Evolutionary conservation across 1,284 basidiomycete species (phyloP).

Genomic region (Sphagnurus paluster): DNA sequence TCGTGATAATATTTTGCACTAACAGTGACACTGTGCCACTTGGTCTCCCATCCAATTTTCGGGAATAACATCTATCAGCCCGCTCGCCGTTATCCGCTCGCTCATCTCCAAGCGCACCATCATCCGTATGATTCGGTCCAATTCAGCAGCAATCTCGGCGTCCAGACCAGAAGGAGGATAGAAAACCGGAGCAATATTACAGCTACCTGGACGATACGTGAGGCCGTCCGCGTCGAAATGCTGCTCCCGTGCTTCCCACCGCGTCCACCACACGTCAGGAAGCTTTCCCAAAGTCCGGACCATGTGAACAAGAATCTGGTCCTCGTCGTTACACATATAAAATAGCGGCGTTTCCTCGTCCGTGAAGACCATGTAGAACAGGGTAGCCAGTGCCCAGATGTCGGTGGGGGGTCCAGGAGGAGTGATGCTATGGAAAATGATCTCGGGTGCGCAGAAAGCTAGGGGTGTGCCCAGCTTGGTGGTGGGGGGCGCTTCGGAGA

Average conservation of each 20-base stretch:
- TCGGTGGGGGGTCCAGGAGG: constrained; percentile 30
- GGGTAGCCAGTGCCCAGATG: constrained; percentile 37
- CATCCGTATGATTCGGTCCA: no score
- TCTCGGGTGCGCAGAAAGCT: constrained; percentile 34
- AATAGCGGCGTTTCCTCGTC: constrained; percentile 34
- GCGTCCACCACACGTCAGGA: constrained; percentile 37
- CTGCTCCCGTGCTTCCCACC: constrained; percentile 22
- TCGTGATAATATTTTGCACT: no score
- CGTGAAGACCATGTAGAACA: constrained; percentile 39
- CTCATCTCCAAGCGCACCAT: no score
- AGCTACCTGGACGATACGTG: no score
- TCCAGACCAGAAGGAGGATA: no score
- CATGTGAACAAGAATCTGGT: constrained; percentile 29
- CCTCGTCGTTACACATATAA: constrained; percentile 33
- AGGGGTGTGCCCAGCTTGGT: constrained; percentile 10
- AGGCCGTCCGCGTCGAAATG: constrained; percentile 38
- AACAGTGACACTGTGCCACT: no score
- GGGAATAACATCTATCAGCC: no score
- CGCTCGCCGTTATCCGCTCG: no score
- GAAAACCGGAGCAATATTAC: no score
- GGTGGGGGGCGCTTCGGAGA: constrained; percentile 1
- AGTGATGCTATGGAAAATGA: constrained; percentile 27
- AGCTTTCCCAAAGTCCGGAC: constrained; percentile 34
- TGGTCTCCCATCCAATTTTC: no score
- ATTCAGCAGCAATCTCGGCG: no score